Evolutionary conservation across 1,139 yeast species (phyloP).

Genomic region (Taphrina confusa): DNA sequence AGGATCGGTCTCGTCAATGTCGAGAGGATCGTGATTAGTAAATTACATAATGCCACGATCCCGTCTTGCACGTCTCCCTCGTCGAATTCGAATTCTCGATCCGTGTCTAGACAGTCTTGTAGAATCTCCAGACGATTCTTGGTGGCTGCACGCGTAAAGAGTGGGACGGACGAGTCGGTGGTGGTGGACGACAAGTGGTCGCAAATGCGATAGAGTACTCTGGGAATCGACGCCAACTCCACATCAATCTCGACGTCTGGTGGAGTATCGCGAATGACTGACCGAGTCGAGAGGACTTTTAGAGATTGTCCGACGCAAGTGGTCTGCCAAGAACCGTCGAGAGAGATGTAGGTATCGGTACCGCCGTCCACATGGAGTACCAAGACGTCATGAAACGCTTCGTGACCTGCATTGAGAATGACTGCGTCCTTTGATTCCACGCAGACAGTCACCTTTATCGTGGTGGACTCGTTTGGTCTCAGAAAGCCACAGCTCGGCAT

Average conservation of each 20-base stretch:
- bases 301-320: slow-evolving; percentile 35
- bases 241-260: neutral
- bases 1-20: slow-evolving; percentile 26
- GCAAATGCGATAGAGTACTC: slow-evolving; percentile 30
- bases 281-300: slow-evolving; percentile 12
- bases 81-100: neutral
- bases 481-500: neutral
- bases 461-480: neutral
- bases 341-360: slow-evolving; percentile 25
- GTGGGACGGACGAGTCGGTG: slow-evolving; percentile 1
- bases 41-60: slow-evolving; percentile 2
- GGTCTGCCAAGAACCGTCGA: slow-evolving; percentile 25
- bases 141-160: neutral
- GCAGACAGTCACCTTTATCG: slow-evolving; percentile 9
- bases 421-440: slow-evolving; percentile 10
- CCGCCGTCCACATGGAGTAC: slow-evolving; percentile 35
- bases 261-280: neutral
- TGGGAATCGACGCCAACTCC: slow-evolving; percentile 14
- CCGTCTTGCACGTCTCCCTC: neutral
- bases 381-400: slow-evolving; percentile 26
- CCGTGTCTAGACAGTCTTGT: slow-evolving; percentile 24
- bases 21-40: slow-evolving; percentile 14
- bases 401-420: slow-evolving; percentile 21
- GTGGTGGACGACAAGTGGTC: slow-evolving; percentile 15
- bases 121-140: neutral